Evolutionary conservation across 164 flowering plant genomes (phyloP), one percentile per base, ranked within the genome.

Genomic region (Buxus sempervirens): DNA sequence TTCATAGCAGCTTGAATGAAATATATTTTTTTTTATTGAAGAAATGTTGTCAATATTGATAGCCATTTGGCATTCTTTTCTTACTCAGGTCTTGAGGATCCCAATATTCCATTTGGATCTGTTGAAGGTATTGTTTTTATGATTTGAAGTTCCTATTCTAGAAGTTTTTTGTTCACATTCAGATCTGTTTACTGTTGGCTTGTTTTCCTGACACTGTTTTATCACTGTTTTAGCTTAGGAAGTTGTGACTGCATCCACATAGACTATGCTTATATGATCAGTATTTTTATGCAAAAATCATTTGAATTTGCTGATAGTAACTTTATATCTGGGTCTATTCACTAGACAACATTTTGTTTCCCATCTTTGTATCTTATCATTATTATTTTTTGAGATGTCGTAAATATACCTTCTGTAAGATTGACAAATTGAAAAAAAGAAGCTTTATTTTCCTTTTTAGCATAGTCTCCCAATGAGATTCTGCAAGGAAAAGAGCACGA

Each of bases 21-120:
- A 58, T 58, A 14, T 42, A 27, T 41, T 63, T 0, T 28, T 26
- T 70, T 36, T 8, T n/a, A 51, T 24, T 9, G 12, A 26, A 32
- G 48, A 2, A 21, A 49, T 54, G 42, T 15, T 26, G 49, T 54
- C 23, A 38, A 26, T 56, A 45, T 67, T 67, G 36, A 62, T 55
- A 72, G 4, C 42, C 61, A 49, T 36, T 68, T 65, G 45, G 54
- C 70, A 66, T 4, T 61, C 62, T 62, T 38, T 58, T 19, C 26
- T 41, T 60, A 18, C 24, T 84, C 51, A 92, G 97, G 90, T 72
- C 77, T 88, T 69, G 97, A 90, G 42, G 96, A 92, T 73, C 68
- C 85, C 9, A 75, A 81, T 66, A 86, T 90, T 66, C 72, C 96
- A 36, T 92, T 88, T 75, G 96, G 88, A 60, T 83, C 90, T 18